Base-by-base conservation (phyloP, 2,329 filamentous ascomycete genomes). In the Emmonsia crescens region DNA sequence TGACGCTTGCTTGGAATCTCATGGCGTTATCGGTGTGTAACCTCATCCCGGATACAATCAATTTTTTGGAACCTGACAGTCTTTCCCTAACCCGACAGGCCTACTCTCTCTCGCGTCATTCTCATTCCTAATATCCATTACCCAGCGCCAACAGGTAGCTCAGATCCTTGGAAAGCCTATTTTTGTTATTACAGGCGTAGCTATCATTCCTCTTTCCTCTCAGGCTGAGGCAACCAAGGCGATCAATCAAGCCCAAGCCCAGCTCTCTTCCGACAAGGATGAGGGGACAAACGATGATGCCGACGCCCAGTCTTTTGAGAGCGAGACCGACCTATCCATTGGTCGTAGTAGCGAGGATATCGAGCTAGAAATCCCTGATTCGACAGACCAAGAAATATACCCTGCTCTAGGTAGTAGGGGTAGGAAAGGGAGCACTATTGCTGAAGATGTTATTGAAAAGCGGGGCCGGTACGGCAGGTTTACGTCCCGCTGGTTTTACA, bases 401-500 rank as follows among this genome's bases (percentile, higher is more conserved):
- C 68, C 69, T 40, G 38, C 64, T 65, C 64, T 74, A 44, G 72
- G 72, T 42, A 73, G 69, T n/a, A 73, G 70, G 21, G 66, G 73
- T 42, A 60, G 36, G 9, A 86, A 82, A 65, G 65, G 61, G 31
- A 73, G 71, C 57, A 91, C 87, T 66, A 86, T 96, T 63, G 91
- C 88, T 0, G 86, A 96, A 73, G 89, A 97, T 76, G 92, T 97
- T 1, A 93, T 96, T 60, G 84, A 86, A 44, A 86, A 85, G 62
- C 88, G 85, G 67, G 91, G 92, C 0, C 86, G 86, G 65, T 97
- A 96, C 73, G 93, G 92, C 4, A 82, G 89, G 44, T 96, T 97
- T 72, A 90, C 93, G 0, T 85, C 91, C 65, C 86, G 87, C 63
- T 99, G 94, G 94, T 94, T 97, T 71, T 94, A 90, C 51, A 86